Base-by-base conservation (phyloP, 2,329 filamentous ascomycete genomes). In the Nigrospora osmanthi region DNA sequence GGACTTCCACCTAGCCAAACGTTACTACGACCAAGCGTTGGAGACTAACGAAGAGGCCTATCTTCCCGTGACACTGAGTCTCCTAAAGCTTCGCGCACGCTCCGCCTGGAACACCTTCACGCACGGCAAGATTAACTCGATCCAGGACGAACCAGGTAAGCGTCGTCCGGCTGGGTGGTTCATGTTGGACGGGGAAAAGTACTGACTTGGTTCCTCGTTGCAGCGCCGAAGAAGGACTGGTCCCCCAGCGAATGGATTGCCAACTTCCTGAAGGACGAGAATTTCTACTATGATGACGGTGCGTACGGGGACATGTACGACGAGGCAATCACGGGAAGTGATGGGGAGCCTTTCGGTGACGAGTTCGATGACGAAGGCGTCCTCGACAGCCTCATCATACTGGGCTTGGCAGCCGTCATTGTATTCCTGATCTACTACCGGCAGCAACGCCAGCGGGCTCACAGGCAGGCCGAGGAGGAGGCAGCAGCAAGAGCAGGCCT, bases 101-200 rank as follows among this genome's bases (percentile, higher is more conserved):
- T 95, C 89, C 60, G 93, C 88, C 55, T 98, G 93, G 93, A 97
- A 97, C 56, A 89, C 85, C 0, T 71, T 97, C 50, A 95, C 89
- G 0, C 80, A 90, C 58, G 93, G 93, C n/a, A 80, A 84, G 16
- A 80, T 97, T 50, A 95, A 97, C 58, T 89, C 87, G 14, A 97
- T 97, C 41, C 84, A 87, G 56, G 88, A 95, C 52, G 91, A 96
- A 51, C 85, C 86, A 56, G 76, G 87, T 91, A 77, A 70, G 79
- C 64, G n/a, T 13, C 23, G 23, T 28, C 10, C 23, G 23, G 23
- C 23, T 10, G 5, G 23, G 23, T 23, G 23, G 23, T 28, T 28
- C 10, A 28, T 7, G 23, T 28, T 10, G 5, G 7, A 2, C 23
- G 23, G 23, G 9, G 9, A 28, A 28, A 10, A 28, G 9, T 28